These are phyloP conservation scores for Cladophialophora immunda DNA, from an alignment of 2,329 filamentous ascomycete genomes.

Conservation along the genomic window DNA sequence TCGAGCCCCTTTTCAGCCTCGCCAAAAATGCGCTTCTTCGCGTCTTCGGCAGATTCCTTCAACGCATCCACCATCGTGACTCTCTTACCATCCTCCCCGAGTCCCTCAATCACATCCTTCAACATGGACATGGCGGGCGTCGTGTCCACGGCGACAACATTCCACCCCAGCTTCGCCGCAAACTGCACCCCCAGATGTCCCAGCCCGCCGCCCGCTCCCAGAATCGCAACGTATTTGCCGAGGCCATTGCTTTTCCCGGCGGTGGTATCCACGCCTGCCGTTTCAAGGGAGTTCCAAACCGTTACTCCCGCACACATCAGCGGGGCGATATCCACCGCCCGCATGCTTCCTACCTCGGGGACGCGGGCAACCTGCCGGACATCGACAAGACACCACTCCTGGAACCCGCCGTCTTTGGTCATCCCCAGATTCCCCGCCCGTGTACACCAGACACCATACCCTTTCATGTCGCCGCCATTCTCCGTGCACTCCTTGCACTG, in stretches of 20 bases:
- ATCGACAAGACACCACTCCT: slow-evolving; percentile 42
- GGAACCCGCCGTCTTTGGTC: slow-evolving; percentile 40
- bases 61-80: slow-evolving; percentile 53
- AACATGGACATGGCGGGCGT: slow-evolving; percentile 36
- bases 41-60: slow-evolving; percentile 43
- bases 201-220: slow-evolving; percentile 47
- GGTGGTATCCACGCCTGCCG: slow-evolving; percentile 31
- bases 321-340: slow-evolving; percentile 50
- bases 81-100: slow-evolving; percentile 32
- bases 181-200: slow-evolving; percentile 45
- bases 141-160: slow-evolving; percentile 50
- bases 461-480: slow-evolving; percentile 32
- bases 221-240: slow-evolving; percentile 50
- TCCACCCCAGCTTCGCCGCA: slow-evolving; percentile 48
- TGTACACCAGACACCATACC: slow-evolving; percentile 38
- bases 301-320: slow-evolving; percentile 57
- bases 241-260: slow-evolving; percentile 35
- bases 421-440: slow-evolving; percentile 31
- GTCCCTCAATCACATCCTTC: slow-evolving; percentile 40
- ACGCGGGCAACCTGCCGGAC: slow-evolving; percentile 39
- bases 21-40: slow-evolving; percentile 43
- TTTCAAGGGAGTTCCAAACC: slow-evolving; percentile 53
- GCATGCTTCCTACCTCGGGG: slow-evolving; percentile 44
- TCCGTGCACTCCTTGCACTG: slow-evolving; percentile 34
- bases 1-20: slow-evolving; percentile 32